Evolutionary conservation across 768 basidiomycete species (phyloP).

Genomic region (Tulasnella sp.): DNA sequence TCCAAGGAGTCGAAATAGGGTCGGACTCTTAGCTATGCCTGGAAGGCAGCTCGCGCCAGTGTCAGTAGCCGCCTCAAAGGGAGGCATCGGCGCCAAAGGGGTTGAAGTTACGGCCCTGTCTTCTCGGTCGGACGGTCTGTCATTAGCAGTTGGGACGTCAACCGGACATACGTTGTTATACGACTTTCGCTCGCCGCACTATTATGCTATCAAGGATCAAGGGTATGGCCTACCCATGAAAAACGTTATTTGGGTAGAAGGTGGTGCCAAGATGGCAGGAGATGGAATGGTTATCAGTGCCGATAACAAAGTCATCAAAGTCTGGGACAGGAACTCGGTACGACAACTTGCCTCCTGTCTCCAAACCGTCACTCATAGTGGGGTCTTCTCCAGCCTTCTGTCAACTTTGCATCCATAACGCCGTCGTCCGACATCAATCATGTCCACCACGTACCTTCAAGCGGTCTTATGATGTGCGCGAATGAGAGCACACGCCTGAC

Average conservation of each 20-base stretch:
- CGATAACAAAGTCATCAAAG: constrained; percentile 95
- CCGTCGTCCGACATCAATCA: constrained; percentile 87
- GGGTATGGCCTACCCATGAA: constrained; percentile 91
- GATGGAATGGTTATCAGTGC: constrained; percentile 87
- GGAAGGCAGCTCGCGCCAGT: constrained; percentile 44
- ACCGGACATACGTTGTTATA: constrained; percentile 93
- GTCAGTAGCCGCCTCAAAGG: constrained; percentile 41
- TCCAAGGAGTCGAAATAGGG: constrained; percentile 71
- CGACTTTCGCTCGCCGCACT: constrained; percentile 79
- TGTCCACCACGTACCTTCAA: constrained; percentile 82
- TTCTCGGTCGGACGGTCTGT: constrained; percentile 82
- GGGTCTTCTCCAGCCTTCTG: constrained; percentile 54
- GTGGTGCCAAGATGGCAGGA: constrained; percentile 73
- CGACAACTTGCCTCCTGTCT: constrained; percentile 36
- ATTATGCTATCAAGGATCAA: constrained; percentile 91
- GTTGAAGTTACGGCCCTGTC: constrained; percentile 80
- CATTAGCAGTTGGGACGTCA: constrained; percentile 90
- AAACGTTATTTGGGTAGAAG: constrained; percentile 84
- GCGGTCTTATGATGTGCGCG: constrained; percentile 84
- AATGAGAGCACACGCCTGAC: constrained; percentile 98
- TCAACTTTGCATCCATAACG: constrained; percentile 89
- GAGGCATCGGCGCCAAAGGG: constrained; percentile 35
- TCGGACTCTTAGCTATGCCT: constrained; percentile 67
- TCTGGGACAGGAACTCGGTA: constrained; percentile 87
- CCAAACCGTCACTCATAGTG: background rate